These are phyloP conservation scores for Hanseniaspora mollemarum DNA, from an alignment of 805 yeast genomes.

Conservation along the genomic window DNA sequence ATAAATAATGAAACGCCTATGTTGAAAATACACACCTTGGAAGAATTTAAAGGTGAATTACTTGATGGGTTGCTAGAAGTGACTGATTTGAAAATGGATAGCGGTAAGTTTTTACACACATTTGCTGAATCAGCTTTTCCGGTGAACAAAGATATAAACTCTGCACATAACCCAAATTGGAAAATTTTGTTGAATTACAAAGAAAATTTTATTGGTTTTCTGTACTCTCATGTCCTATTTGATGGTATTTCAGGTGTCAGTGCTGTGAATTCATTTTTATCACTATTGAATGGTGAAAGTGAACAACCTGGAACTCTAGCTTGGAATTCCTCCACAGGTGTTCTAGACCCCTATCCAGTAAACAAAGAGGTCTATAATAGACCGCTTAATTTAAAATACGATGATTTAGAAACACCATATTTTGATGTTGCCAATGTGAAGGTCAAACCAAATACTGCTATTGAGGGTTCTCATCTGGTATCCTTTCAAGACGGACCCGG, in stretches of 20 bases:
- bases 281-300: not conserved
- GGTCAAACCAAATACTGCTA: not conserved
- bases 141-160: not conserved
- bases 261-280: not conserved
- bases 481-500: not conserved
- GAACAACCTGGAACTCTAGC: too few relatives aligned
- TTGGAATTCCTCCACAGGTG: not conserved
- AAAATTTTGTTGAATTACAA: not conserved
- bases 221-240: slow-evolving; percentile 7
- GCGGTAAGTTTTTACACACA: not conserved
- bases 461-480: not conserved
- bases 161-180: not conserved
- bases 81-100: not conserved
- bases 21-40: not conserved
- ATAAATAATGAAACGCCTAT: not conserved
- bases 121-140: not conserved
- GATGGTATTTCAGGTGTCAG: slow-evolving; percentile 15
- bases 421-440: not conserved
- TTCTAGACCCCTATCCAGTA: not conserved
- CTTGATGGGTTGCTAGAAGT: not conserved
- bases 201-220: slow-evolving; percentile 6
- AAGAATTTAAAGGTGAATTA: not conserved
- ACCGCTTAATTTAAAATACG: not conserved
- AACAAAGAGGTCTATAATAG: not conserved
- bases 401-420: not conserved